Percentiles rank a stretch among this genome's conserved stretches.
Evolutionary conservation across 331 rosid genomes (phyloP).

Genomic region (Quercus lobata): DNA sequence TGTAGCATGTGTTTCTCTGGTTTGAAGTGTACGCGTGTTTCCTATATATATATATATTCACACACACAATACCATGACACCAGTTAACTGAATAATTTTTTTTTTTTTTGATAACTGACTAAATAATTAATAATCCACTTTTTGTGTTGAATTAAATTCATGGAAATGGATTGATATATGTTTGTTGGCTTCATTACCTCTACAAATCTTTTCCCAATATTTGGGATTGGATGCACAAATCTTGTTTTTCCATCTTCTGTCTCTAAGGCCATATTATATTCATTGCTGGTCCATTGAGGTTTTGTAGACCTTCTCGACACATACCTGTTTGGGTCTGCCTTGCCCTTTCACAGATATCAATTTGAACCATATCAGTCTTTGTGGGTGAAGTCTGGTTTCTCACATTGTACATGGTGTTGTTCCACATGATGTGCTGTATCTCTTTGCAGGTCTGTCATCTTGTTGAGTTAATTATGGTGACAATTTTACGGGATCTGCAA

Average conservation of each 20-base stretch:
- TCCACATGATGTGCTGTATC: neutral
- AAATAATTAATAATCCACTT: neutral
- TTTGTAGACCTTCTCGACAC: too few relatives aligned
- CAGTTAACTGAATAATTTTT: neutral
- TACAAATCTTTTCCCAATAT: neutral
- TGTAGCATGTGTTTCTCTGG: neutral
- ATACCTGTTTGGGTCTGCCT: too few relatives aligned
- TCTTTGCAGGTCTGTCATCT: slow-evolving; percentile 1
- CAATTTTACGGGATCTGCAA: neutral
- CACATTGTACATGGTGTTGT: neutral
- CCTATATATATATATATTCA: neutral
- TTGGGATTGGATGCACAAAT: neutral
- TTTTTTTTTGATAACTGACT: neutral
- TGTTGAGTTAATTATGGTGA: neutral
- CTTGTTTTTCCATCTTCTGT: neutral
- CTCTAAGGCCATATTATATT: neutral
- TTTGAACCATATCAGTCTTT: neutral
- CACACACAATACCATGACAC: neutral
- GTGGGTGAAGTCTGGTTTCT: neutral
- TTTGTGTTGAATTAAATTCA: neutral
- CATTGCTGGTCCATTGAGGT: neutral
- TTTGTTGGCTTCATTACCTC: neutral
- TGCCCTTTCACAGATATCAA: too few relatives aligned
- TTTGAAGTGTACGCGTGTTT: neutral
- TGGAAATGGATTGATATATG: neutral